Evolutionary conservation across 2,329 filamentous ascomycete species (phyloP).

Genomic region (Penicillium sclerotiorum): DNA sequence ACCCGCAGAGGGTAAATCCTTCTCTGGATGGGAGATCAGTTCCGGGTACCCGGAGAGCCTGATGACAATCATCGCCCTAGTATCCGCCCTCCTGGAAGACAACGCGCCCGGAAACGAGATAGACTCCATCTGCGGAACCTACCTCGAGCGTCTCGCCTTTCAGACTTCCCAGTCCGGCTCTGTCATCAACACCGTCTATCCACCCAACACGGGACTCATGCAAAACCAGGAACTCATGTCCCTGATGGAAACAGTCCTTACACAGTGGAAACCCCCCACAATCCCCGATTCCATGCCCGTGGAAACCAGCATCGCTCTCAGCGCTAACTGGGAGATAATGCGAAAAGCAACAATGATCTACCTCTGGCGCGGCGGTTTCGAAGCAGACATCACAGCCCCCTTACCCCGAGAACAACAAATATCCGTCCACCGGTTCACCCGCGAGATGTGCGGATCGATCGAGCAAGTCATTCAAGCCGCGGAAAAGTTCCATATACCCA

Average conservation of each 20-base stretch:
- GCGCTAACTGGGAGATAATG: background rate
- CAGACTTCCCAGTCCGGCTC: background rate
- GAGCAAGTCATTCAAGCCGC: background rate
- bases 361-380: background rate
- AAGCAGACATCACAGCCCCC: background rate
- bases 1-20: background rate
- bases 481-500: background rate
- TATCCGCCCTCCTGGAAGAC: background rate
- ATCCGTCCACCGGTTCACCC: background rate
- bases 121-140: background rate
- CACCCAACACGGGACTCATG: background rate
- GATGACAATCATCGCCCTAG: background rate
- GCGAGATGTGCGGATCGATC: background rate
- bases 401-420: background rate
- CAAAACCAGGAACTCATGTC: background rate
- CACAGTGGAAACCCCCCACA: background rate
- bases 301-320: background rate
- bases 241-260: background rate
- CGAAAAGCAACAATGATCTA: background rate
- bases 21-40: conserved; percentile 1
- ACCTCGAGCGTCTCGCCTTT: background rate
- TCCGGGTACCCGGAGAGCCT: background rate
- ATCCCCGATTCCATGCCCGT: background rate
- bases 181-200: background rate
- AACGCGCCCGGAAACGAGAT: background rate